These are phyloP conservation scores for Annulohypoxylon nitens DNA, from an alignment of 495 filamentous ascomycete genomes.

Conservation along the genomic window DNA sequence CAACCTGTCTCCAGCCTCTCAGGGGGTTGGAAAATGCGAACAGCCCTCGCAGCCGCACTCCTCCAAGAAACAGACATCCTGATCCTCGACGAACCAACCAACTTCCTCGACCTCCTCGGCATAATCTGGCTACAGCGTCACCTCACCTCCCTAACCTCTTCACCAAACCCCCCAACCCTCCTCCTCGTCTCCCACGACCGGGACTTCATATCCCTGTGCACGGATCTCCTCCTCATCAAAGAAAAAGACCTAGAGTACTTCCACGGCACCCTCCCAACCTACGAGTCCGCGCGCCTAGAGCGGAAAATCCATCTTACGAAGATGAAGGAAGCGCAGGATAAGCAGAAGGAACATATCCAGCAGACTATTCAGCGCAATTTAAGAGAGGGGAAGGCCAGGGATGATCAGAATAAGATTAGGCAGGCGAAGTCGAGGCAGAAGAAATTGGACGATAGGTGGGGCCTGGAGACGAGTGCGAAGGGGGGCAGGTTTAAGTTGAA, in stretches of 20 bases:
- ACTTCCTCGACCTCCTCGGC: conserved; percentile 84
- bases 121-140: conserved; percentile 85
- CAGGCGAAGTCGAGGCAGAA: conserved; percentile 84
- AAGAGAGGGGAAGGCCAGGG: conserved; percentile 74
- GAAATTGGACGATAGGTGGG: conserved; percentile 83
- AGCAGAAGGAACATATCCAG: conserved; percentile 81
- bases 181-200: conserved; percentile 86
- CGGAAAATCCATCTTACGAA: conserved; percentile 73
- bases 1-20: conserved; percentile 74
- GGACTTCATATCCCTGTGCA: conserved; percentile 77
- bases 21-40: conserved; percentile 84
- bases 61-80: conserved; percentile 80
- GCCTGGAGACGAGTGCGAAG: conserved; percentile 75
- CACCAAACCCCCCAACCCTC: conserved; percentile 62
- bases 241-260: conserved; percentile 76
- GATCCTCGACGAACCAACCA: conserved; percentile 89
- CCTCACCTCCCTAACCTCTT: conserved; percentile 65
- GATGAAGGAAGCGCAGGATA: conserved; percentile 83
- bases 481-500: conserved; percentile 84
- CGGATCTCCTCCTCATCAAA: conserved; percentile 80
- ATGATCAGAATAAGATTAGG: conserved; percentile 83
- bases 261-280: conserved; percentile 76
- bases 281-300: conserved; percentile 74
- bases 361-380: conserved; percentile 77
- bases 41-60: conserved; percentile 73